Conservation (phyloP, 2,329 filamentous ascomycete species). For the Trichothecium roseum region DNA sequence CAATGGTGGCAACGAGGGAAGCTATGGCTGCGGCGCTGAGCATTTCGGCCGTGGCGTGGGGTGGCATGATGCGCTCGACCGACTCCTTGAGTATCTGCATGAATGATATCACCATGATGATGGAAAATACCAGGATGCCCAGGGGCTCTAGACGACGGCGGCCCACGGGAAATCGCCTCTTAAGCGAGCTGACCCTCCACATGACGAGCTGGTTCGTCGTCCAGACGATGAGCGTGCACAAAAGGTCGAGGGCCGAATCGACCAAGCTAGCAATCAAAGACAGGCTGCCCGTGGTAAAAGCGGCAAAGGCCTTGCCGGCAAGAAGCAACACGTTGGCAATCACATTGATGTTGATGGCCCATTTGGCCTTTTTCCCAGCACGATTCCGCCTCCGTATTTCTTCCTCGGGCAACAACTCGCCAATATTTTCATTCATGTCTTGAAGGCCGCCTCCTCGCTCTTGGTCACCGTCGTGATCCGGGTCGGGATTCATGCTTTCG, state of each 20-base stretch:
- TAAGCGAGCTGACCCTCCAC: conserved; percentile 35
- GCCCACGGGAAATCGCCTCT: conserved; percentile 64
- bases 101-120: conserved; percentile 78
- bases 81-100: conserved; percentile 65
- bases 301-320: conserved; percentile 62
- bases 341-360: conserved; percentile 78
- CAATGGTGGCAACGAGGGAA: conserved; percentile 60
- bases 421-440: conserved; percentile 17
- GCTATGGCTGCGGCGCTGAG: conserved; percentile 17
- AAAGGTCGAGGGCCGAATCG: conserved; percentile 66
- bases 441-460: conserved; percentile 19
- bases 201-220: conserved; percentile 59
- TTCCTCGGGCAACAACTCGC: conserved; percentile 19
- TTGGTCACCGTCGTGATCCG: conserved; percentile 20
- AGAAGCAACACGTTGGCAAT: conserved; percentile 64
- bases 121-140: conserved; percentile 66
- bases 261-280: conserved; percentile 69
- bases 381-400: conserved; percentile 15
- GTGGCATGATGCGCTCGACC: conserved; percentile 45
- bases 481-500: conserved; percentile 22
- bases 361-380: conserved; percentile 12
- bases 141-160: conserved; percentile 60
- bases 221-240: conserved; percentile 73
- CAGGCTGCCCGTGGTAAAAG: conserved; percentile 68
- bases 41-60: conserved; percentile 37